A percentile compares a stretch with the other conserved stretches of the same genome.
These are phyloP conservation scores for Sporobolomyces pararoseus DNA, from an alignment of 768 basidiomycete species.

Conservation along the genomic window DNA sequence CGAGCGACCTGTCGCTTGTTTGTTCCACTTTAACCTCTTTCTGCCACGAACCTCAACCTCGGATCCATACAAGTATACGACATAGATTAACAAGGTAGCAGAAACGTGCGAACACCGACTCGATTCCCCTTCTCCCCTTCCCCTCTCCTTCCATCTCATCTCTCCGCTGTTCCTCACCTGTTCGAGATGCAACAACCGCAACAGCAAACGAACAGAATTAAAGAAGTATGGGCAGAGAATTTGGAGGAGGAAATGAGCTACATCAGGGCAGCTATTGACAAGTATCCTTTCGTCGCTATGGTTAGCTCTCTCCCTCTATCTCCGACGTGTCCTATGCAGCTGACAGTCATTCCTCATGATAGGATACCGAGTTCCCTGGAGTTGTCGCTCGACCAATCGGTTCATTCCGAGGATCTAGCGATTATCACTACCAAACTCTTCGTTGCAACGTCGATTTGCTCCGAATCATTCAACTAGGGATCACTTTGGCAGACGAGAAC, in stretches of 20 bases:
- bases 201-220: conserved; percentile 54
- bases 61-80: too few species aligned
- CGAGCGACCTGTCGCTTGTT: too few species aligned
- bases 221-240: conserved; percentile 92
- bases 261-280: conserved; percentile 78
- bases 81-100: background rate
- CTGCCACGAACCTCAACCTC: too few species aligned
- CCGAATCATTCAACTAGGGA: conserved; percentile 94
- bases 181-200: conserved; percentile 9
- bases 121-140: background rate
- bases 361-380: conserved; percentile 99
- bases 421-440: conserved; percentile 99
- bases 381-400: conserved; percentile 97
- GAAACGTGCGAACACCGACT: background rate
- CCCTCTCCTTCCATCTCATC: conserved; percentile 2
- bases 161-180: background rate
- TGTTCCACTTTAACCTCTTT: too few species aligned
- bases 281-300: conserved; percentile 92
- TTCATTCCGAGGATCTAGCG: conserved; percentile 88
- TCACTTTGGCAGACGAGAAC: conserved; percentile 89
- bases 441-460: conserved; percentile 94
- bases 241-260: conserved; percentile 87
- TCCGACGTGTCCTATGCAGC: background rate
- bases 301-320: conserved; percentile 51
- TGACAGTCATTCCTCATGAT: background rate